These are phyloP conservation scores for Clonostachys sp. DNA, from an alignment of 2,329 filamentous ascomycete genomes.

Conservation along the genomic window DNA sequence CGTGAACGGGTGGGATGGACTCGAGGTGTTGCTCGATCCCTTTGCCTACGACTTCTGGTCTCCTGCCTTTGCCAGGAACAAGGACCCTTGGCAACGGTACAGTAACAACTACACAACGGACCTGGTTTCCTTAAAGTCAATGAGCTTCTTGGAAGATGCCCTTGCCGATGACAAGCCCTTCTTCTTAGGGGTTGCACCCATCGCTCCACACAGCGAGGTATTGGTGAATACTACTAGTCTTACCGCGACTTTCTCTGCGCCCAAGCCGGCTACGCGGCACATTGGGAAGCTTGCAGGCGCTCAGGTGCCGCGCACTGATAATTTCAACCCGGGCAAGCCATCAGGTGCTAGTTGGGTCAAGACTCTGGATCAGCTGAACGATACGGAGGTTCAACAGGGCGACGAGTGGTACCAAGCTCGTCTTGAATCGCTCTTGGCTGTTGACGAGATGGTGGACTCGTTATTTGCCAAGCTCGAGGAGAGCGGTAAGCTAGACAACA, in stretches of 20 bases:
- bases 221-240: slow-evolving; percentile 36
- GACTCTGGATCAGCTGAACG: slow-evolving; percentile 22
- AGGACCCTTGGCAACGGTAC: slow-evolving; percentile 44
- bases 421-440: slow-evolving; percentile 33
- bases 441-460: slow-evolving; percentile 37
- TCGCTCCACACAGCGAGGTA: slow-evolving; percentile 25
- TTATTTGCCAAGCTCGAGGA: slow-evolving; percentile 24
- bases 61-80: slow-evolving; percentile 57
- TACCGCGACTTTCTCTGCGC: slow-evolving; percentile 30
- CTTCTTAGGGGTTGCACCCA: slow-evolving; percentile 49
- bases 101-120: slow-evolving; percentile 49
- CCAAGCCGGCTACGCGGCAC: slow-evolving; percentile 45
- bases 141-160: slow-evolving; percentile 48
- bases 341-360: slow-evolving; percentile 38
- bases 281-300: slow-evolving; percentile 53
- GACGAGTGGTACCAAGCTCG: slow-evolving; percentile 32
- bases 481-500: slow-evolving; percentile 24
- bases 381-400: slow-evolving; percentile 21
- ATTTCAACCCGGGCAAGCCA: slow-evolving; percentile 55
- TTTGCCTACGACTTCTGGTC: slow-evolving; percentile 66
- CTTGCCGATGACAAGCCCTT: slow-evolving; percentile 42
- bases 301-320: slow-evolving; percentile 53
- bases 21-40: slow-evolving; percentile 56
- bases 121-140: slow-evolving; percentile 42
- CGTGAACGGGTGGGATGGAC: slow-evolving; percentile 50